phyloP scores from a whole-genome alignment of 768 basidiomycete genomes.

The Phaffia australis region DNA sequence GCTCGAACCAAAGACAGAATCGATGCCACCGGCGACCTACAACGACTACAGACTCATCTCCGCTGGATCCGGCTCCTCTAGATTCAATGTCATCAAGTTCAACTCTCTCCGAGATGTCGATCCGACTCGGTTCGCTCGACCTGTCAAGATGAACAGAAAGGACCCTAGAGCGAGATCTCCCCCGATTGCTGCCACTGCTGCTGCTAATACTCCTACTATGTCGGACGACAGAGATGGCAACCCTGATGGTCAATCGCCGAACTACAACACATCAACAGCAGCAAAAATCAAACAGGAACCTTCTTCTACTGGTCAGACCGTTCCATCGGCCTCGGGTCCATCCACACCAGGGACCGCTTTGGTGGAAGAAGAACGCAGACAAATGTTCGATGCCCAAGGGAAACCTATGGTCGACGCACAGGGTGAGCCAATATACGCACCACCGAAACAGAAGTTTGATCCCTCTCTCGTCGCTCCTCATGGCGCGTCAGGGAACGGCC shows the following conservation, averaged over 20 bases:
- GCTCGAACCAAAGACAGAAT: background rate
- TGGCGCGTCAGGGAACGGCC: constrained; percentile 61
- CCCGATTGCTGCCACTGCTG: background rate
- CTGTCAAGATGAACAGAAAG: constrained; percentile 80
- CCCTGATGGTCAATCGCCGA: background rate
- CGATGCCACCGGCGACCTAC: constrained; percentile 7
- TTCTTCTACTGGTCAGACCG: no score
- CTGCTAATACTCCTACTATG: background rate
- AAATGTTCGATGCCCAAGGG: constrained; percentile 27
- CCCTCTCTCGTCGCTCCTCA: constrained; percentile 40
- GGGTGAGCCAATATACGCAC: constrained; percentile 50
- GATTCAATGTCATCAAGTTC: constrained; percentile 88
- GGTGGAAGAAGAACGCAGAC: constrained; percentile 11
- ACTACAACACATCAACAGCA: constrained; percentile 8
- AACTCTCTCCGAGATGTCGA: constrained; percentile 47
- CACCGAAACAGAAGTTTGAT: constrained; percentile 11
- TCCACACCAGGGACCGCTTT: no score
- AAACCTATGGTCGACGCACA: constrained; percentile 49
- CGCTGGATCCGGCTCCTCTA: constrained; percentile 31
- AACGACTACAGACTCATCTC: constrained; percentile 23
- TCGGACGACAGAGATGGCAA: background rate
- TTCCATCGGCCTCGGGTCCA: no score
- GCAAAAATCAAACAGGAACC: background rate
- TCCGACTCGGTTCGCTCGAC: constrained; percentile 55
- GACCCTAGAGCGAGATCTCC: constrained; percentile 45